Evolutionary conservation across 768 basidiomycete species (phyloP).

Genomic region (Gelatoporia subvermispora): DNA sequence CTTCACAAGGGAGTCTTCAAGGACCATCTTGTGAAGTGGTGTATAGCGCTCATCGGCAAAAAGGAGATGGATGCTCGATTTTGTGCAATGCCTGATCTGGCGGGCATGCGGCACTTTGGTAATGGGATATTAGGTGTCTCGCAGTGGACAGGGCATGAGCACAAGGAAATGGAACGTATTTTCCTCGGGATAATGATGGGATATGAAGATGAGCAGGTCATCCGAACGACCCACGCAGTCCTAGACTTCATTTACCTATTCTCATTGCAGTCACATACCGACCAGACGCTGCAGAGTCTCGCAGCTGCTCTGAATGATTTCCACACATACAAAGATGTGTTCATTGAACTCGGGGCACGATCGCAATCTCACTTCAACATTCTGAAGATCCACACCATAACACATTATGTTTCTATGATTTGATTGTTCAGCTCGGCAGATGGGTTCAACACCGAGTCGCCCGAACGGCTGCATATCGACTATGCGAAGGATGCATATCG

Average conservation of each 20-base stretch:
- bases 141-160: not conserved
- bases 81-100: not conserved
- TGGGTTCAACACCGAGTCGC: too few species aligned
- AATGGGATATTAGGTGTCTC: not conserved
- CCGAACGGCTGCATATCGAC: too few species aligned
- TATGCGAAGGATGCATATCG: too few species aligned
- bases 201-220: not conserved
- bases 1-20: constrained; percentile 42
- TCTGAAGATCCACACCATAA: constrained; percentile 35
- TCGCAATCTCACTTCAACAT: constrained; percentile 30
- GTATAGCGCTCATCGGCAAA: constrained; percentile 2
- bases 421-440: too few species aligned
- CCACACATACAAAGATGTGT: constrained; percentile 33
- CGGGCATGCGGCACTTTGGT: not conserved
- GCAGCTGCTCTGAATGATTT: constrained; percentile 19
- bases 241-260: too few species aligned
- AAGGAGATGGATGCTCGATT: constrained; percentile 13
- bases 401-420: too few species aligned
- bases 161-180: too few species aligned
- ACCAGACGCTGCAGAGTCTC: not conserved
- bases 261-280: not conserved
- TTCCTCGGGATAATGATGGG: not conserved
- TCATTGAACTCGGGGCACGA: constrained; percentile 29
- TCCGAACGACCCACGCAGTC: too few species aligned
- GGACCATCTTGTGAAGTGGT: constrained; percentile 34